Conservation (phyloP, 2,329 filamentous ascomycete genomes). For the Tolypocladium ophioglossoides region DNA sequence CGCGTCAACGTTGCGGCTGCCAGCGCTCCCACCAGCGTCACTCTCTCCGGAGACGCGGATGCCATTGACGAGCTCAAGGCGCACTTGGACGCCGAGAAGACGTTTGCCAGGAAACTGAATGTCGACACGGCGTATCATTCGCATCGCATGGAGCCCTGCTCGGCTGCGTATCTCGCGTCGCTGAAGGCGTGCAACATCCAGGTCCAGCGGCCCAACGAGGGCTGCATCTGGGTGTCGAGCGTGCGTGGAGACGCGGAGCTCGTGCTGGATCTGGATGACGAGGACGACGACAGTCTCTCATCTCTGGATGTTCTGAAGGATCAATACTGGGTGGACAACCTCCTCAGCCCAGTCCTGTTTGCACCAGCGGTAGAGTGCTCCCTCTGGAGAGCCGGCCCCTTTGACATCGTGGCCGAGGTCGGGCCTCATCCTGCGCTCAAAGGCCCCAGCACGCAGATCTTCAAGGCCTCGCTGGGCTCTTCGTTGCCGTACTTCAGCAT, state of each 20-base stretch:
- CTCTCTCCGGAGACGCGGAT: background rate
- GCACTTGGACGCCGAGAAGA: background rate
- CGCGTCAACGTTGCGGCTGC: conserved; percentile 11
- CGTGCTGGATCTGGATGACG: background rate
- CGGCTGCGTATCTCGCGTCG: background rate
- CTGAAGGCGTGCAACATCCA: background rate
- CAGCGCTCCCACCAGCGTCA: conserved; percentile 1
- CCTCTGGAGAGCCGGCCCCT: conserved; percentile 8
- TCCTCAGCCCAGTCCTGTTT: conserved; percentile 8
- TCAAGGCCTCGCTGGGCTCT: background rate
- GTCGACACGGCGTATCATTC: background rate
- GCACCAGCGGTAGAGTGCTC: conserved; percentile 20
- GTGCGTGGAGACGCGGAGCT: background rate
- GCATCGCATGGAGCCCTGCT: background rate
- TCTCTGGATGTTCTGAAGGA: background rate
- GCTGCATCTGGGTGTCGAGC: background rate
- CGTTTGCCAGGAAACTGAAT: background rate
- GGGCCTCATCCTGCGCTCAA: conserved; percentile 37
- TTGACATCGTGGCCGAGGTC: conserved; percentile 29
- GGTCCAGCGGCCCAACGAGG: background rate
- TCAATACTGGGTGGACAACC: conserved; percentile 26
- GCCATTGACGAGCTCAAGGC: background rate
- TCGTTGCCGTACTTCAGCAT: background rate
- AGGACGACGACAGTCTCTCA: background rate
- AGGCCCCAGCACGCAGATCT: conserved; percentile 35